These are phyloP conservation scores for Xylaria arbuscula DNA, from an alignment of 2,329 filamentous ascomycete species.

Conservation along the genomic window DNA sequence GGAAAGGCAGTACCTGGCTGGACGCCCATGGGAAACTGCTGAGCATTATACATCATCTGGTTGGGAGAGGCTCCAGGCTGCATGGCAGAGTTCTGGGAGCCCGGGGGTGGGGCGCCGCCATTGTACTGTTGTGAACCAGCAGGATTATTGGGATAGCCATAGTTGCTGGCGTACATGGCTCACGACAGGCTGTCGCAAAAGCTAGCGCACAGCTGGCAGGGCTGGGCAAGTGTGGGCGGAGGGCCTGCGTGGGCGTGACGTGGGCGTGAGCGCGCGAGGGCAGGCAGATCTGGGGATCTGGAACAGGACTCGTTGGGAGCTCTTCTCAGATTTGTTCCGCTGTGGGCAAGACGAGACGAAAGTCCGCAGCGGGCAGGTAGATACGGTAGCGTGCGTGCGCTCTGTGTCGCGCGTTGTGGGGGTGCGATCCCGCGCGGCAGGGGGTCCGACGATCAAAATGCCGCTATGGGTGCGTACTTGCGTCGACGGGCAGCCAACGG, in stretches of 20 bases:
- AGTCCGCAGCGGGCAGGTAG: slow-evolving; percentile 35
- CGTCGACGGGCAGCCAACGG: slow-evolving; percentile 25
- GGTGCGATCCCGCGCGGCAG: slow-evolving; percentile 45
- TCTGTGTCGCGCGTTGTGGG: slow-evolving; percentile 48
- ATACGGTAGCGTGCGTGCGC: slow-evolving; percentile 22
- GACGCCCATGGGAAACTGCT: slow-evolving; percentile 67
- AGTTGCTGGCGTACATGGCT: slow-evolving; percentile 67
- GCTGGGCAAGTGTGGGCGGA: slow-evolving; percentile 42
- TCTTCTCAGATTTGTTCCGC: slow-evolving; percentile 43
- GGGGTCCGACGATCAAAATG: slow-evolving; percentile 48
- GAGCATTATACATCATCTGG: slow-evolving; percentile 68
- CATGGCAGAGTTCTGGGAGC: slow-evolving; percentile 58
- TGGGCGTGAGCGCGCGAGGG: slow-evolving; percentile 27
- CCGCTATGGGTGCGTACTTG: slow-evolving; percentile 25
- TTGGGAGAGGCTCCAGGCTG: slow-evolving; percentile 56
- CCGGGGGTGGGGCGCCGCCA: slow-evolving; percentile 56
- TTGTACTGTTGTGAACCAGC: slow-evolving; percentile 62
- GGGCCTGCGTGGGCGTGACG: slow-evolving; percentile 40
- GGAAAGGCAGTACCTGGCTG: slow-evolving; percentile 59
- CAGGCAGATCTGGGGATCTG: slow-evolving; percentile 47
- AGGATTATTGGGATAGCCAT: slow-evolving; percentile 64
- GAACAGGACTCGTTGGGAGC: slow-evolving; percentile 45
- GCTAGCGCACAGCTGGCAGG: slow-evolving; percentile 48
- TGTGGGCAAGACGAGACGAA: slow-evolving; percentile 40
- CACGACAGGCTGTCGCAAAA: slow-evolving; percentile 47